These are phyloP conservation scores for Suhomyces ambrosiae DNA, from an alignment of 1,139 yeast genomes.

Conservation along the genomic window DNA sequence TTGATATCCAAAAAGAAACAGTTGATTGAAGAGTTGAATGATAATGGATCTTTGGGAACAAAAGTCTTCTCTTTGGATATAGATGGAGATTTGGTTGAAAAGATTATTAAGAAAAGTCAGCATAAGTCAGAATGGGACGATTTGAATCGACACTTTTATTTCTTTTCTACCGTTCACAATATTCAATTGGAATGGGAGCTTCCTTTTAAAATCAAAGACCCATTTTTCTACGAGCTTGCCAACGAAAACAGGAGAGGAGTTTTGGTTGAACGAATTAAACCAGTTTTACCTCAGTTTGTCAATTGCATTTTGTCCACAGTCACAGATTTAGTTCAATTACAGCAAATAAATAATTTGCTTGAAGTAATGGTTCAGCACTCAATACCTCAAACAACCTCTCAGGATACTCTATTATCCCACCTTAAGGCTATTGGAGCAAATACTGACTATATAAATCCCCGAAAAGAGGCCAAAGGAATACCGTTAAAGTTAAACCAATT, in stretches of 20 bases:
- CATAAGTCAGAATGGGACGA: conserved; percentile 7
- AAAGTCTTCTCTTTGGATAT: conserved; percentile 15
- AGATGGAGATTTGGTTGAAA: conserved; percentile 15
- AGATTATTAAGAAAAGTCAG: conserved; percentile 11
- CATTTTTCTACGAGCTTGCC: conserved; percentile 6
- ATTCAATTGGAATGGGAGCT: conserved; percentile 3
- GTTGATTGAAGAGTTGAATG: conserved; percentile 29
- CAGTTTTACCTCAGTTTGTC: conserved; percentile 7
- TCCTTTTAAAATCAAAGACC: conserved; percentile 5
- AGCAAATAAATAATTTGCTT: conserved; percentile 6
- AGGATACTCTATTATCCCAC: conserved; percentile 1
- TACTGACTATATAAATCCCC: conserved; percentile 6
- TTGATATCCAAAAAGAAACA: conserved; percentile 15
- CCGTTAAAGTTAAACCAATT: conserved; percentile 18
- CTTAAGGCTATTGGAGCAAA: conserved; percentile 8
- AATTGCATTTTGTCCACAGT: conserved; percentile 5
- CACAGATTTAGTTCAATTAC: conserved; percentile 9
- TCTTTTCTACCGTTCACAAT: conserved; percentile 7
- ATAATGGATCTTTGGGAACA: conserved; percentile 28
- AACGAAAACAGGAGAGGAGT: neutral
- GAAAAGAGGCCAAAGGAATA: conserved; percentile 4
- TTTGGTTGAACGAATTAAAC: neutral
- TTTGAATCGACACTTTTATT: conserved; percentile 12
- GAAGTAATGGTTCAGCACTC: neutral
- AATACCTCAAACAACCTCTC: neutral